Base-by-base conservation (phyloP, 1,284 basidiomycete genomes). In the Schizophyllum commune region DNA sequence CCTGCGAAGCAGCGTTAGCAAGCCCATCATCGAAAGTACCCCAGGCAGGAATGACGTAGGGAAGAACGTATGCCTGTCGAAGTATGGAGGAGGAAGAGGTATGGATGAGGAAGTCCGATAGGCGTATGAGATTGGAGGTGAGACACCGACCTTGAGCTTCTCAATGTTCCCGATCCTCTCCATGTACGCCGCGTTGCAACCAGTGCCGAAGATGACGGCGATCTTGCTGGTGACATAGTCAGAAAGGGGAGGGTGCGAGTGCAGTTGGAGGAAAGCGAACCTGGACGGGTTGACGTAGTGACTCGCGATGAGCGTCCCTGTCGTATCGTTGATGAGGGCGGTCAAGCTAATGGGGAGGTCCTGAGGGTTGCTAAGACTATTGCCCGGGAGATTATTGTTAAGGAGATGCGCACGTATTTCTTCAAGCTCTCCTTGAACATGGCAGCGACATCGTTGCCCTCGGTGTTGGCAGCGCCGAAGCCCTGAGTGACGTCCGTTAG, bases 131-230 rank as follows among this genome's bases (percentile, higher is more conserved):
- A 27, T 27, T 2, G 3, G 5, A 27, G 4, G 53, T 11, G 13
- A 4, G 4, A 20, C 3, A 11, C 53, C 20, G 2, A 47, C 39
- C 53, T 84, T 80, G 67, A 98, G 85, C 82, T 99, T 94, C 57
- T 85, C 83, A 54, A 91, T 88, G 63, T 85, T 79, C 39, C 75
- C 75, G 19, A 96, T 84, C 63, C 88, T 87, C 74, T 99, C 96
- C 91, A 95, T 94, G 72, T 96, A 96, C 4, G 96, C 96, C 0
- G 96, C 97, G 73, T 99, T 99, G 73, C 96, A 99, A 0, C 96
- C 96, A 1, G 96, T 99, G 51, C 96, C 97, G 68, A 98, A 97
- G 71, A 99, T 99, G 72, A 93, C 91, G 1, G 94, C 96, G 66
- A 98, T 96, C 72, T 91, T 91, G 52, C 96, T 97, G 67, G 77